These are phyloP conservation scores for Eucalyptus globulus DNA, from an alignment of 345 rosid genomes.

Conservation along the genomic window DNA sequence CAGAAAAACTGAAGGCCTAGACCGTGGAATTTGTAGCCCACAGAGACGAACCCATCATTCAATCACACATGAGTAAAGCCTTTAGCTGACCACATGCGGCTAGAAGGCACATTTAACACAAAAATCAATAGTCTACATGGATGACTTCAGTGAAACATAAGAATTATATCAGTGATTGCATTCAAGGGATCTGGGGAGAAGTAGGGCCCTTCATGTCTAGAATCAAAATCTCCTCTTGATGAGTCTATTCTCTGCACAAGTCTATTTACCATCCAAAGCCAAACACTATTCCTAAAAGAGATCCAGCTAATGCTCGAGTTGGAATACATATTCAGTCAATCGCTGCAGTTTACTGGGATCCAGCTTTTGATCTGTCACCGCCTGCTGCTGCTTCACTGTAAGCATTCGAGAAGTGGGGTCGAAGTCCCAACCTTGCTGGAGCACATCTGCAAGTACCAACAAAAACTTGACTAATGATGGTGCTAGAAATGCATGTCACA, in stretches of 20 bases:
- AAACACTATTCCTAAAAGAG: background rate
- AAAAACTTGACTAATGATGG: background rate
- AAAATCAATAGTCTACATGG: background rate
- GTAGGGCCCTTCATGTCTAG: background rate
- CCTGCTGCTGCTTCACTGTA: conserved; percentile 56
- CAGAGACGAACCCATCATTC: background rate
- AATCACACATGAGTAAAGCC: background rate
- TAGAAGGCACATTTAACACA: background rate
- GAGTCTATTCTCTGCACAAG: background rate
- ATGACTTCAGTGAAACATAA: background rate
- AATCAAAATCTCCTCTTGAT: background rate
- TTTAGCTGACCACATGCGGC: background rate
- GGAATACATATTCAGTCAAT: conserved; percentile 75
- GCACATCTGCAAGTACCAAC: conserved; percentile 38
- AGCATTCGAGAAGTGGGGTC: conserved; percentile 60
- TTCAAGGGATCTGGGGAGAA: background rate
- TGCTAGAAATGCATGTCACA: background rate
- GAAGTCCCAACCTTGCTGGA: conserved; percentile 56
- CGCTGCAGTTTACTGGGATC: conserved; percentile 69
- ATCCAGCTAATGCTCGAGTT: conserved; percentile 46
- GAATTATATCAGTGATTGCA: background rate
- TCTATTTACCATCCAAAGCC: background rate
- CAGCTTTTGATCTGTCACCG: conserved; percentile 49
- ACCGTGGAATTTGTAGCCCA: background rate
- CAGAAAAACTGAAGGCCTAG: background rate